Conservation (phyloP, 257 asterid species). For the Scutellaria baicalensis region DNA sequence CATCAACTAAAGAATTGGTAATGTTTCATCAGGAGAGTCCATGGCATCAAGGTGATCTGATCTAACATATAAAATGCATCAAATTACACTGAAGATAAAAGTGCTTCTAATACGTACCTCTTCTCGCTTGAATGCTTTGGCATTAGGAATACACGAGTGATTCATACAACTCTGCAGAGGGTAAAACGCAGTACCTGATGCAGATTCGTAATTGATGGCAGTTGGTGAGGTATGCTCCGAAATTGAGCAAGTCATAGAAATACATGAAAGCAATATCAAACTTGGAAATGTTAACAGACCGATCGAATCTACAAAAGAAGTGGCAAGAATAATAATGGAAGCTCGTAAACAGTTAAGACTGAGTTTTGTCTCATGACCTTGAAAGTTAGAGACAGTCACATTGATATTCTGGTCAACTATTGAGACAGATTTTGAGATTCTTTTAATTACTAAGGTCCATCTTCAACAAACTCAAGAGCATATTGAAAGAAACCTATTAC, state of each 20-base stretch:
- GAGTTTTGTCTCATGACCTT: too few species aligned
- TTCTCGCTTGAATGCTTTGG: slow-evolving; percentile 84
- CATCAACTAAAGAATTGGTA: neutral
- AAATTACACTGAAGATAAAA: neutral
- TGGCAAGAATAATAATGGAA: neutral
- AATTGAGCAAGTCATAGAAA: neutral
- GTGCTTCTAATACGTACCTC: slow-evolving; percentile 40
- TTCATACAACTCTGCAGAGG: slow-evolving; percentile 94
- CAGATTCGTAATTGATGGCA: slow-evolving; percentile 5
- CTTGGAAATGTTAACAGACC: neutral
- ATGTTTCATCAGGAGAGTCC: neutral
- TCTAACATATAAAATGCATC: neutral
- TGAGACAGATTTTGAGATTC: neutral
- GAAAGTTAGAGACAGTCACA: too few species aligned
- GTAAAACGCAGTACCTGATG: slow-evolving; percentile 80
- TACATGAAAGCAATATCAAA: neutral
- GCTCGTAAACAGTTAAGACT: too few species aligned
- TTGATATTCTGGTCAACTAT: neutral
- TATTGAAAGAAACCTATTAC: slow-evolving; percentile 24
- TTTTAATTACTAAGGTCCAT: neutral
- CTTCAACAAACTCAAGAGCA: neutral
- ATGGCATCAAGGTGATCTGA: neutral
- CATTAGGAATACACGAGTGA: slow-evolving; percentile 88
- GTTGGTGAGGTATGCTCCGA: neutral
- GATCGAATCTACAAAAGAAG: too few species aligned